Percentiles rank a stretch among this genome's conserved stretches.
Conservation (phyloP, 208 protist species). For the Trypanosoma platydactyli region DNA sequence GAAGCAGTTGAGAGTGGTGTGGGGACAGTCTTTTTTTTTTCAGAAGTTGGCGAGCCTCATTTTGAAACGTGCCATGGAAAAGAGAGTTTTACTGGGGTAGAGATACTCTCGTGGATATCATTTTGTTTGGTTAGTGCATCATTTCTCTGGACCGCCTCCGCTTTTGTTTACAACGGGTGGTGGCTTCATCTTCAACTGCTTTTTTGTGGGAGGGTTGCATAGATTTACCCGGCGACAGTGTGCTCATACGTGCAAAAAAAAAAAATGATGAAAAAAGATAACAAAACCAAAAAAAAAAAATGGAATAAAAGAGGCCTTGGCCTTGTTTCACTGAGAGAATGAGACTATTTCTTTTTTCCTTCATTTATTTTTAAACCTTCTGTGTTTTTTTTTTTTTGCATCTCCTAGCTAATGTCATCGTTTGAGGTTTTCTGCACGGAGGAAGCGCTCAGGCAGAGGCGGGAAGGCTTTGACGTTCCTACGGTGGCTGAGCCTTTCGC, state of each 20-base stretch:
- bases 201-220: constrained; percentile 56
- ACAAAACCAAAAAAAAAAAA: constrained; percentile 1
- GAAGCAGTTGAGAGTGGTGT: constrained; percentile 64
- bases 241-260: too few species aligned
- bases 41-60: constrained; percentile 2
- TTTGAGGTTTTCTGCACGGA: constrained; percentile 51
- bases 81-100: constrained; percentile 44
- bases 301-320: neutral
- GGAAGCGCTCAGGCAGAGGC: constrained; percentile 33
- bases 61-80: neutral
- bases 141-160: constrained; percentile 62
- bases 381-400: constrained; percentile 31
- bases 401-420: constrained; percentile 20
- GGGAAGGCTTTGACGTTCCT: constrained; percentile 31
- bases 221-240: neutral
- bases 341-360: constrained; percentile 17
- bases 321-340: too few species aligned
- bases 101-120: constrained; percentile 56
- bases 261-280: constrained; percentile 7
- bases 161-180: constrained; percentile 68
- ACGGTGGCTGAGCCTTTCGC: constrained; percentile 26
- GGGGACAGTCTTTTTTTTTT: constrained; percentile 52
- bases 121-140: constrained; percentile 59
- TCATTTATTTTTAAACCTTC: constrained; percentile 18
- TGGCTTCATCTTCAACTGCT: constrained; percentile 70